phyloP scores from a whole-genome alignment of 2,329 filamentous ascomycete species.

The Xylaria arbuscula region DNA sequence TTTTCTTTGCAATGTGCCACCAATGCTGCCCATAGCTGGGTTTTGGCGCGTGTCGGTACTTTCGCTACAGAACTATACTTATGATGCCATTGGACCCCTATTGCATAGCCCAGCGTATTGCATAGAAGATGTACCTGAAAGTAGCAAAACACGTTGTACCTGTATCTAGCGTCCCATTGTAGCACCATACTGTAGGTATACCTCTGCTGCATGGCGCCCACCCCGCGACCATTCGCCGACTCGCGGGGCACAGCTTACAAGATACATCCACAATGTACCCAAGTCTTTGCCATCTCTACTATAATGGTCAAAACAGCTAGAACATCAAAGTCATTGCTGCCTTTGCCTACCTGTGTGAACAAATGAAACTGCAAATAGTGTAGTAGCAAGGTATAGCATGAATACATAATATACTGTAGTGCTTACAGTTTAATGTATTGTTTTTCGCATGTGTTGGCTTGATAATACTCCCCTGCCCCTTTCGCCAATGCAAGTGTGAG shows the following conservation, averaged over 20 bases:
- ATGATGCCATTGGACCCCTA: background rate
- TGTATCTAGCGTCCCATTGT: background rate
- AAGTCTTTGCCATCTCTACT: no score
- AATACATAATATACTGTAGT: background rate
- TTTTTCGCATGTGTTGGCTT: background rate
- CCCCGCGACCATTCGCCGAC: background rate
- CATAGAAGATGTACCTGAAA: background rate
- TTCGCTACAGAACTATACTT: background rate
- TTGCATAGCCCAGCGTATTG: background rate
- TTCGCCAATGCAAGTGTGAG: no score
- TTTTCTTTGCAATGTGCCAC: constrained; percentile 9
- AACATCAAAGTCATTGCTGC: no score
- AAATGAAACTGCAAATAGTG: no score
- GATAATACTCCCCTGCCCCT: background rate
- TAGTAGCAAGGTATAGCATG: no score
- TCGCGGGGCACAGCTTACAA: no score
- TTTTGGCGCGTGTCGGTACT: background rate
- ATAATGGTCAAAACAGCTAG: no score
- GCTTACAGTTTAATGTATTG: background rate
- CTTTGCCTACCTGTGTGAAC: no score
- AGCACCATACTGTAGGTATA: background rate
- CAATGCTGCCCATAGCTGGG: background rate
- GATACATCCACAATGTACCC: no score
- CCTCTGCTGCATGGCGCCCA: background rate
- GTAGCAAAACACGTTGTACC: background rate